Conservation (phyloP, 495 filamentous ascomycete species). For the Aspergillus sclerotioniger region DNA sequence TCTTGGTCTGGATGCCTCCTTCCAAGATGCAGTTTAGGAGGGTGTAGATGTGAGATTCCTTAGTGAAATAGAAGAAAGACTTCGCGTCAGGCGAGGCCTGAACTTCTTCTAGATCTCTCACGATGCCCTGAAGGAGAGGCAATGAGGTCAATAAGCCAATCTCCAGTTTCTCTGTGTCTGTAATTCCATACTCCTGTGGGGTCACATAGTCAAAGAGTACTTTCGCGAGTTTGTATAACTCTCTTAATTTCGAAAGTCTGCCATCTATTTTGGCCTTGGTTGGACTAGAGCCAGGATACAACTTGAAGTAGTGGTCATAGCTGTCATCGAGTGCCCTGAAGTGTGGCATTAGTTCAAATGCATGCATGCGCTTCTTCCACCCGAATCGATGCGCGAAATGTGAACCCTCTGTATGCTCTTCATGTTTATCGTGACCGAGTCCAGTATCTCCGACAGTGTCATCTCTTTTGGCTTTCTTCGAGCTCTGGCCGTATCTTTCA, state of each 20-base stretch:
- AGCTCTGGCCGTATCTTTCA: slow-evolving; percentile 47
- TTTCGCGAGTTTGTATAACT: slow-evolving; percentile 90
- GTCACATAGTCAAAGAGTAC: slow-evolving; percentile 97
- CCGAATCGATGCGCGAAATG: slow-evolving; percentile 50
- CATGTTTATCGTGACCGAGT: slow-evolving; percentile 25
- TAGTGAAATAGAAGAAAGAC: slow-evolving; percentile 98
- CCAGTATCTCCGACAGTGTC: slow-evolving; percentile 32
- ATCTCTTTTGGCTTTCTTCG: slow-evolving; percentile 27
- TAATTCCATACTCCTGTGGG: slow-evolving; percentile 96
- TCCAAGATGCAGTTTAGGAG: slow-evolving; percentile 96
- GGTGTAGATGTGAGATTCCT: slow-evolving; percentile 98
- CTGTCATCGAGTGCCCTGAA: slow-evolving; percentile 46
- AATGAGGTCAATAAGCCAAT: slow-evolving; percentile 93
- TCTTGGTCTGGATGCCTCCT: slow-evolving; percentile 91
- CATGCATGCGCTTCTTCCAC: slow-evolving; percentile 42
- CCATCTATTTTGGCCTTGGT: slow-evolving; percentile 81
- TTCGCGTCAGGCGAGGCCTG: slow-evolving; percentile 91
- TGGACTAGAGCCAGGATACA: slow-evolving; percentile 72
- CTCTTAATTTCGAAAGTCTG: slow-evolving; percentile 80
- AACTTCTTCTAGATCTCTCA: slow-evolving; percentile 94
- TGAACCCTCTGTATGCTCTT: slow-evolving; percentile 36
- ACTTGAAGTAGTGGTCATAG: slow-evolving; percentile 76
- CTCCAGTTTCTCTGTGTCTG: slow-evolving; percentile 90
- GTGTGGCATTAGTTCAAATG: slow-evolving; percentile 44
- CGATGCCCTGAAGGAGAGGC: slow-evolving; percentile 91